Conservation (phyloP, 148 eudicot species). For the Mesembryanthemum crystallinum region DNA sequence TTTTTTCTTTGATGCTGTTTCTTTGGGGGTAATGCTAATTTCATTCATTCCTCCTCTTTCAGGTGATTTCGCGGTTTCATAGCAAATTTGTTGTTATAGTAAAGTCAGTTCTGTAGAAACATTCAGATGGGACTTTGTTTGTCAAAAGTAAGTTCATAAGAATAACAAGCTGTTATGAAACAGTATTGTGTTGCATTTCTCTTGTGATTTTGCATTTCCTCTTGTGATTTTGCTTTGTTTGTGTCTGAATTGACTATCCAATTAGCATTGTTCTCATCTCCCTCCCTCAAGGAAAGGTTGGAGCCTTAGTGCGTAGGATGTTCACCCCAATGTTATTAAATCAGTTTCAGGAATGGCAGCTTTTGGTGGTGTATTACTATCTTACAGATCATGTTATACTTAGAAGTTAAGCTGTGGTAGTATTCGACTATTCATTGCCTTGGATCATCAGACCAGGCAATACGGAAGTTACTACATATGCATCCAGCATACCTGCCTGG, state of each 20-base stretch:
- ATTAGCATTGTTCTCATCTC: neutral
- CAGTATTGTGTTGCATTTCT: neutral
- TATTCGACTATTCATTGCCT: neutral
- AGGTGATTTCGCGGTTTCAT: constrained; percentile 18
- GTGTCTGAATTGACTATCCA: neutral
- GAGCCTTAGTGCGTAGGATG: neutral
- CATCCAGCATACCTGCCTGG: neutral
- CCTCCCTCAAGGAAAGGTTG: neutral
- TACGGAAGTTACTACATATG: neutral
- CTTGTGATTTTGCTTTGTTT: no score
- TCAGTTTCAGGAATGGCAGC: neutral
- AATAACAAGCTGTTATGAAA: neutral
- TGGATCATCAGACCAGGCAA: neutral
- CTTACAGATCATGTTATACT: neutral
- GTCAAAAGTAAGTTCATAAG: constrained; percentile 25
- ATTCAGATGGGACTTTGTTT: constrained; percentile 29
- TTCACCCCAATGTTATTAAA: neutral
- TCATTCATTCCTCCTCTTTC: constrained; percentile 2
- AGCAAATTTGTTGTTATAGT: neutral
- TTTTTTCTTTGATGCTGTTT: neutral
- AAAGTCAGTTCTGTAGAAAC: constrained; percentile 4
- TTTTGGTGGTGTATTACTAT: neutral
- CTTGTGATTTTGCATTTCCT: neutral
- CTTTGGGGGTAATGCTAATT: neutral
- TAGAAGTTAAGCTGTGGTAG: no score